Evolutionary conservation across 1,139 yeast species (phyloP), one percentile per base, ranked within the genome.

Genomic region (Taiozyma sp.): DNA sequence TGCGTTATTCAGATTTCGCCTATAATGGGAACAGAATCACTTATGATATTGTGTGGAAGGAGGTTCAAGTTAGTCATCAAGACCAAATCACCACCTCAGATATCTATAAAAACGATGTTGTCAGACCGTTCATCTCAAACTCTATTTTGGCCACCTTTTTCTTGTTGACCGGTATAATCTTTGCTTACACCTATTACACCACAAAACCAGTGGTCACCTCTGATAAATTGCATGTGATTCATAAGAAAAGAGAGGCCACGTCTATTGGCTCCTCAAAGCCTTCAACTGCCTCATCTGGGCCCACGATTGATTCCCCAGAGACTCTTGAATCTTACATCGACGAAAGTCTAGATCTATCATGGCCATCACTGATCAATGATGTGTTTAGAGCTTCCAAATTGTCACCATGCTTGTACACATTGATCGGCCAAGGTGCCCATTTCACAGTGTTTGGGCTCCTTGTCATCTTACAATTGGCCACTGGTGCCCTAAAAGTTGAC

Each of bases 121-220:
- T 62, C 22, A 56, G 56, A 42, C 62, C 64, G 14, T 50, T 55
- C 34, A 52, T 61, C 14, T 51, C 56, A 14, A 49, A 51, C n/a
- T 46, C 64, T 8, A 55, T 59, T 9, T 32, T 57, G 16, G 34
- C 46, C 1, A 54, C 60, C 34, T 61, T 61, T 44, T n/a, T 53
- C 10, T 10, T 55, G 6, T 49, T 63, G 42, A 52, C 62, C 1
- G 5, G 47, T 2, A 44, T 59, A 21, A 47, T 62, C 42, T 72
- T 73, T 35, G 70, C 74, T 52, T 70, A 72, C 61, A 54, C 61
- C 8, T 51, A 48, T 34, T 43, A 42, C 24, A 56, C 59, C 3
- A 29, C 55, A 11, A 43, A 37, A 4, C 44, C 42, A 40, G 61
- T 60, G 2, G 19, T 60, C 13, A 47, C 46, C 13, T 5, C 26